phyloP scores from a whole-genome alignment of 306 rosid genomes.

The Myrica gale region DNA sequence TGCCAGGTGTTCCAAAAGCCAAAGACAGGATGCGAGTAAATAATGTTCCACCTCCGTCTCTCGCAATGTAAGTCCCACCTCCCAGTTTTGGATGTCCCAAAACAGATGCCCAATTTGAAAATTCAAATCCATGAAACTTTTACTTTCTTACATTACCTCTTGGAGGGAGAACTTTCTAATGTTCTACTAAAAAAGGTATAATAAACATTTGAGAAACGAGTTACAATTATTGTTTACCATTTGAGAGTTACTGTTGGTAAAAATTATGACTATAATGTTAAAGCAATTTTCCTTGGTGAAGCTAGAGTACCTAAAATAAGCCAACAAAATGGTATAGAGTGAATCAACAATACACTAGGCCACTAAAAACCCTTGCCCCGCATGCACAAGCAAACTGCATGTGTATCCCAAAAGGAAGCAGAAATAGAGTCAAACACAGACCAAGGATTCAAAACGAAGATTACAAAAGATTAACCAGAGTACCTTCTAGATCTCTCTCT shows the following conservation, averaged over 20 bases:
- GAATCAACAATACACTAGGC: not conserved
- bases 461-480: not conserved
- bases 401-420: not conserved
- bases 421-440: not conserved
- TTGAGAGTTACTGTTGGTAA: not conserved
- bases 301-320: not conserved
- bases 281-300: not conserved
- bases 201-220: not conserved
- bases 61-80: not conserved
- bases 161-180: not conserved
- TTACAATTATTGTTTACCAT: not conserved
- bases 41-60: not conserved
- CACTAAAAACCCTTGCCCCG: not conserved
- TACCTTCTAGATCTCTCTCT: not conserved
- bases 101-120: not conserved
- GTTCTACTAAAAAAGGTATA: not conserved
- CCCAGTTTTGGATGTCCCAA: not conserved
- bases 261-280: not conserved
- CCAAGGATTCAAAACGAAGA: not conserved
- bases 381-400: not conserved
- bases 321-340: not conserved
- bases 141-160: not conserved
- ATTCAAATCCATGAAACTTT: not conserved
- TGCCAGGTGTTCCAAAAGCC: not conserved
- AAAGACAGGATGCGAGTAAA: not conserved